Percentiles rank a stretch among this genome's conserved stretches.
phyloP scores from a whole-genome alignment of 2,329 filamentous ascomycete species.

The Pleomassaria siparia region DNA sequence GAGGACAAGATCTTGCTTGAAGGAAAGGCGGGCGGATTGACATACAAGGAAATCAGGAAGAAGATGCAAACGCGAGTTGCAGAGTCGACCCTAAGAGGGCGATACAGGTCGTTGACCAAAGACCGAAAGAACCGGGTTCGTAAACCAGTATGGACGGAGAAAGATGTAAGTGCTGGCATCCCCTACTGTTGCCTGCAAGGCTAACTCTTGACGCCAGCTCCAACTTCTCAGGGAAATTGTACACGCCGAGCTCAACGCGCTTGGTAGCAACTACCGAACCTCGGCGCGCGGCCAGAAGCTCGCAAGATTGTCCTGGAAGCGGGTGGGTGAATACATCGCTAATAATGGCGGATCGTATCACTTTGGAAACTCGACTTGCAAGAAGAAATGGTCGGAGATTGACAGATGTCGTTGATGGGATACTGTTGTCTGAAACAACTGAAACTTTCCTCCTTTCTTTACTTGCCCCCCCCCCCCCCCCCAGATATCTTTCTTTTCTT shows the following conservation, averaged over 20 bases:
- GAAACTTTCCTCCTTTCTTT: neutral
- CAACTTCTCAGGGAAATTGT: conserved; percentile 27
- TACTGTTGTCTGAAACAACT: conserved; percentile 1
- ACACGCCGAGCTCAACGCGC: conserved; percentile 5
- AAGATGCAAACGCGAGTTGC: conserved; percentile 61
- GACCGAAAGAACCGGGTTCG: conserved; percentile 62
- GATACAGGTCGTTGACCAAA: conserved; percentile 67
- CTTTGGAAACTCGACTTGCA: conserved; percentile 63
- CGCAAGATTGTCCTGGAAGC: conserved; percentile 60
- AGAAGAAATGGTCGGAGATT: conserved; percentile 61
- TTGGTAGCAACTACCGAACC: conserved; percentile 10
- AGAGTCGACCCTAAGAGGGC: conserved; percentile 72
- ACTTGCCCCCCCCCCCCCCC: neutral
- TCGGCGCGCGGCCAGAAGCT: conserved; percentile 21
- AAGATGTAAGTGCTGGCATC: conserved; percentile 59
- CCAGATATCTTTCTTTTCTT: neutral
- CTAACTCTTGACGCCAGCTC: conserved; percentile 18
- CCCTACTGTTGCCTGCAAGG: neutral
- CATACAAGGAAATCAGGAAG: conserved; percentile 65
- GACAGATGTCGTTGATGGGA: neutral
- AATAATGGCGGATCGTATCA: conserved; percentile 57
- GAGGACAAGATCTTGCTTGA: conserved; percentile 50
- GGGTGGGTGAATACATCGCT: conserved; percentile 57
- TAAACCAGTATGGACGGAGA: conserved; percentile 63
- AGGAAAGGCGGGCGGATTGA: conserved; percentile 58